A percentile compares a stretch with the other conserved stretches of the same genome.
phyloP scores from a whole-genome alignment of 1,284 basidiomycete genomes.

The Fomitopsis betulina region DNA sequence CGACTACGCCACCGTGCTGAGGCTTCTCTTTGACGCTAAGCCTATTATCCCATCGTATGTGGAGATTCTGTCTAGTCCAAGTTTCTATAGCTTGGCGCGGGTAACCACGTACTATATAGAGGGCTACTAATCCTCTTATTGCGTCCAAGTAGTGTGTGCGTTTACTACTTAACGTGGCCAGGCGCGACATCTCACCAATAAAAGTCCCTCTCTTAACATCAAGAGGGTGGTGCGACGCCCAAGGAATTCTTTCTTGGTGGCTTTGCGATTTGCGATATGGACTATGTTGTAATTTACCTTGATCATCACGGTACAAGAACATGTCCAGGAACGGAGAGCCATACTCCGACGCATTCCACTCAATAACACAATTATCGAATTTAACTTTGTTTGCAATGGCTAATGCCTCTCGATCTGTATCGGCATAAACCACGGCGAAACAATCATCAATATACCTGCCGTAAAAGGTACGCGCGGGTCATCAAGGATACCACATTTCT shows the following conservation, averaged over 20 bases:
- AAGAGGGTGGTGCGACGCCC: background rate
- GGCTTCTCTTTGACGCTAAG: background rate
- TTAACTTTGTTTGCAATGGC: background rate
- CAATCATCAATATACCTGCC: background rate
- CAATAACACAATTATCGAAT: background rate
- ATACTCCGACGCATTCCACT: background rate
- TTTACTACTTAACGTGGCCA: background rate
- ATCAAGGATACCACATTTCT: background rate
- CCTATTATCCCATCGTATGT: background rate
- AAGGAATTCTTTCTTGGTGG: background rate
- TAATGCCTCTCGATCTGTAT: background rate
- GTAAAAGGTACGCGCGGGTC: background rate
- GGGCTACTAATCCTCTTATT: background rate
- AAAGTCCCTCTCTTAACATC: background rate
- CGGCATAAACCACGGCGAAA: background rate
- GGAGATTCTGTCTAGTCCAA: background rate
- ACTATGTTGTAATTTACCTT: background rate
- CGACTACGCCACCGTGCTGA: background rate
- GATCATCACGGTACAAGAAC: background rate
- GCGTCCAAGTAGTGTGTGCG: background rate
- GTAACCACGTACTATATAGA: background rate
- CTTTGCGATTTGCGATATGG: background rate
- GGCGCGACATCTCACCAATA: background rate
- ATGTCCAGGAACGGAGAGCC: background rate
- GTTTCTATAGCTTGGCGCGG: background rate